These are phyloP conservation scores for Leptodontidium sp. DNA, from an alignment of 2,329 filamentous ascomycete genomes.

Conservation along the genomic window DNA sequence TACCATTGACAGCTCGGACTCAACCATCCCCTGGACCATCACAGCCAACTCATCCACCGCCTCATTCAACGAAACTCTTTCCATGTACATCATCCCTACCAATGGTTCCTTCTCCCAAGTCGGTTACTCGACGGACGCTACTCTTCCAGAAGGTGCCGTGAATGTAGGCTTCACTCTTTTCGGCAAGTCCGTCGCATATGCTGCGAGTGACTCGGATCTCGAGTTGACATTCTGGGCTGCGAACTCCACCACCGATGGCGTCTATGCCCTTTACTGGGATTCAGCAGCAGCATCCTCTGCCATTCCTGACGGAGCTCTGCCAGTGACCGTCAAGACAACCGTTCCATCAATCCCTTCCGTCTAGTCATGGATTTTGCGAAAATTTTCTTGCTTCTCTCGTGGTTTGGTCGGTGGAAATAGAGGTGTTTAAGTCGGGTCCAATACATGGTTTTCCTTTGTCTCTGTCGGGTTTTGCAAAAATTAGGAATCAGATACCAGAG, in stretches of 20 bases:
- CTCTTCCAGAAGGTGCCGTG: conserved; percentile 35
- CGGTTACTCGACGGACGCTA: conserved; percentile 42
- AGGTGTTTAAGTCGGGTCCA: neutral
- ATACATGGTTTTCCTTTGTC: neutral
- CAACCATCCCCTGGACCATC: conserved; percentile 37
- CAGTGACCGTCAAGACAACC: conserved; percentile 39
- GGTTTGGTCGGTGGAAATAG: neutral
- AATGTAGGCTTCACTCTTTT: conserved; percentile 46
- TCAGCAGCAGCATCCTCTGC: conserved; percentile 23
- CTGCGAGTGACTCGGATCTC: conserved; percentile 34
- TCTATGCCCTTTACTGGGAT: conserved; percentile 43
- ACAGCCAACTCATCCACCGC: conserved; percentile 39
- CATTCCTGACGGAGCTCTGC: conserved; percentile 27
- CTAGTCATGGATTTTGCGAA: neutral
- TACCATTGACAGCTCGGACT: conserved; percentile 37
- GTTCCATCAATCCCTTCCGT: neutral
- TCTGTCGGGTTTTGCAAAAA: neutral
- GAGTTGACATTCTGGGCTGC: conserved; percentile 41
- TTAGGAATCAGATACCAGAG: neutral
- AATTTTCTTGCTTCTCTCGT: conserved; percentile 6
- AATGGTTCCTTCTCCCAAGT: conserved; percentile 38
- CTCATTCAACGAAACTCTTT: conserved; percentile 33
- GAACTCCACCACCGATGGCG: conserved; percentile 30
- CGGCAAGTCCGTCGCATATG: conserved; percentile 46
- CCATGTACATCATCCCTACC: conserved; percentile 42